Conservation (phyloP, 805 yeast genomes). For the Tetrapisispora fleetii region DNA sequence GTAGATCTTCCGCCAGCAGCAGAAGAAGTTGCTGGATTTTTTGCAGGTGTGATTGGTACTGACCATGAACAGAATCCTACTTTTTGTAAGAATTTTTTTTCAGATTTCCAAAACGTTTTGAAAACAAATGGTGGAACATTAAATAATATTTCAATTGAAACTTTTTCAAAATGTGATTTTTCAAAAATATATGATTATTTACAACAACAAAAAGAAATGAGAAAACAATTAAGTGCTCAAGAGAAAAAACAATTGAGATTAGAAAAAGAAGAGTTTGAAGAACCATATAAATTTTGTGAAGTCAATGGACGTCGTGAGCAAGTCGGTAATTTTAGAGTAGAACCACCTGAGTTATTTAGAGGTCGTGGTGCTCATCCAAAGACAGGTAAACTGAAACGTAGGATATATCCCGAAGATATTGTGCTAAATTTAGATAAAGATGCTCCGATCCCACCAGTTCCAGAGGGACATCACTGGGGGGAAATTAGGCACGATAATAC, state of each 20-base stretch:
- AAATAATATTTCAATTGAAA: slow-evolving; percentile 37
- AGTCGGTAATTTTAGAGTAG: slow-evolving; percentile 88
- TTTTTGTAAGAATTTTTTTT: slow-evolving; percentile 79
- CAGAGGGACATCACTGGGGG: slow-evolving; percentile 85
- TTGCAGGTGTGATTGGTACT: slow-evolving; percentile 75
- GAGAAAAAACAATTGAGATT: slow-evolving; percentile 66
- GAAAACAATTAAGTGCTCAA: slow-evolving; percentile 55
- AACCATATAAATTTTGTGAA: slow-evolving; percentile 67
- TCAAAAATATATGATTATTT: slow-evolving; percentile 60
- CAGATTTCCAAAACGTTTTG: slow-evolving; percentile 62
- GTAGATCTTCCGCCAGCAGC: slow-evolving; percentile 70
- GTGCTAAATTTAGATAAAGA: slow-evolving; percentile 71
- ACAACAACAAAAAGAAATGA: slow-evolving; percentile 60
- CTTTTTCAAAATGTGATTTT: slow-evolving; percentile 70
- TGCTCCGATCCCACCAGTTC: slow-evolving; percentile 69
- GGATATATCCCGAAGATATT: slow-evolving; percentile 85
- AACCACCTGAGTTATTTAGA: slow-evolving; percentile 92
- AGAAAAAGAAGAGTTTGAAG: slow-evolving; percentile 70
- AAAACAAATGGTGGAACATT: slow-evolving; percentile 58
- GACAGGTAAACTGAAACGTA: slow-evolving; percentile 80
- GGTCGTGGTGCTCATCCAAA: slow-evolving; percentile 97
- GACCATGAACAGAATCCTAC: slow-evolving; percentile 84
- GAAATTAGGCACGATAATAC: slow-evolving; percentile 80
- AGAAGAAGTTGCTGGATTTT: slow-evolving; percentile 95
- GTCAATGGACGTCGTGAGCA: slow-evolving; percentile 84